These are phyloP conservation scores for Sporothrix inflata DNA, from an alignment of 2,329 filamentous ascomycete species.

Conservation along the genomic window DNA sequence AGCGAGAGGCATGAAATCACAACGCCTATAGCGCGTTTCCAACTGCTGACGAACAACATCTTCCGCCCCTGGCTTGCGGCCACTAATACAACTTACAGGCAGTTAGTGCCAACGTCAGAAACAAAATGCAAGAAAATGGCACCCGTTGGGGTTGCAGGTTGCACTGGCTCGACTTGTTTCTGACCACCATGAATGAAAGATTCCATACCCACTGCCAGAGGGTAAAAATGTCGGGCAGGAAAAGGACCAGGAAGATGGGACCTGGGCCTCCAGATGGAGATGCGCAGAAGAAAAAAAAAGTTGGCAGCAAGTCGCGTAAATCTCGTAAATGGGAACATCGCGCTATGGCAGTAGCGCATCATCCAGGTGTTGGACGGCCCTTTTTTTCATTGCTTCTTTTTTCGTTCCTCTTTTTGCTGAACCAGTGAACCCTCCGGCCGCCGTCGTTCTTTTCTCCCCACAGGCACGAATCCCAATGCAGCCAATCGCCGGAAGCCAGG, in stretches of 20 bases:
- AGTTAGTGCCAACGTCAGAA: background rate
- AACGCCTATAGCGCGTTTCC: background rate
- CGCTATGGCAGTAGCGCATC: constrained; percentile 1
- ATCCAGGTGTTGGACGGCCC: background rate
- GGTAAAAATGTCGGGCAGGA: background rate
- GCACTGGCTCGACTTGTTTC: background rate
- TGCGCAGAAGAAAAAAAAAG: background rate
- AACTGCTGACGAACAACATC: background rate
- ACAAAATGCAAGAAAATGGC: background rate
- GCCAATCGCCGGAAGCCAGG: background rate
- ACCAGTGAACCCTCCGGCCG: background rate
- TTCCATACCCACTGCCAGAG: background rate
- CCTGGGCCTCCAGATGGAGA: too few species aligned
- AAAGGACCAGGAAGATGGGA: too few species aligned
- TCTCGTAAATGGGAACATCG: background rate
- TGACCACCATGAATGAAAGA: background rate
- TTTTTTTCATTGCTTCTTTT: background rate
- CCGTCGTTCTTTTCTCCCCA: background rate
- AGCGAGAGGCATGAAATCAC: background rate
- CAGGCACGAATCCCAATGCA: background rate
- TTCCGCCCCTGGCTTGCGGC: background rate
- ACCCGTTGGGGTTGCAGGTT: background rate
- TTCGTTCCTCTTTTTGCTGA: background rate
- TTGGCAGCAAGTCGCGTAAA: constrained; percentile 6
- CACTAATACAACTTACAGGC: background rate